A percentile compares a stretch with the other conserved stretches of the same genome.
phyloP scores from a whole-genome alignment of 1,139 yeast species.

The Magnusiomyces suaveolens region DNA sequence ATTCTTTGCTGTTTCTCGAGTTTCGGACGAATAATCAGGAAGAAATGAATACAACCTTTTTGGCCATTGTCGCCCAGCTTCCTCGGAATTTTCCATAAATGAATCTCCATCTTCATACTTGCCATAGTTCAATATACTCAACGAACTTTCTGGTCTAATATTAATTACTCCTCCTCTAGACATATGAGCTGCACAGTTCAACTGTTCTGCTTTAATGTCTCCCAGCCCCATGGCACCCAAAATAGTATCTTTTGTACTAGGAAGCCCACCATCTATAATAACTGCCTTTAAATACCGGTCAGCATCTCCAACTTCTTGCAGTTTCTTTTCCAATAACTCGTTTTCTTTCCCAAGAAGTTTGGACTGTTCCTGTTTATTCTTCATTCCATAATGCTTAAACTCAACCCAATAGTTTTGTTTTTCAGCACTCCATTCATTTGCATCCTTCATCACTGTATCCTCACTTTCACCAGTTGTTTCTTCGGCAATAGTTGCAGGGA shows the following conservation, averaged over 20 bases:
- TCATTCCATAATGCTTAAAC: slow-evolving; percentile 1
- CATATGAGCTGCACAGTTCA: too few relatives aligned
- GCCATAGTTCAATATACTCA: too few relatives aligned
- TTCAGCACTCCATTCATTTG: too few relatives aligned
- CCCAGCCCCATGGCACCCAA: not conserved
- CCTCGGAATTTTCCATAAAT: not conserved
- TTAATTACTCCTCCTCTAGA: too few relatives aligned
- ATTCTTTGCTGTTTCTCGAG: not conserved
- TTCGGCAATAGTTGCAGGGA: slow-evolving; percentile 9
- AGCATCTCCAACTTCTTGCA: slow-evolving; percentile 4
- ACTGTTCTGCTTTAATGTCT: not conserved
- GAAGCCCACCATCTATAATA: not conserved
- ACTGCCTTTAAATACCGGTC: not conserved
- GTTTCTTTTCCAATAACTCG: slow-evolving; percentile 1
- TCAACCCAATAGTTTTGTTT: slow-evolving; percentile 3
- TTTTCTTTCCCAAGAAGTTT: slow-evolving; percentile 8
- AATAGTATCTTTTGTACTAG: not conserved
- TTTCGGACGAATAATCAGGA: not conserved
- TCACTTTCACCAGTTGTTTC: not conserved
- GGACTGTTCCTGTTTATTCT: not conserved
- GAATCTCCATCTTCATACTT: not conserved
- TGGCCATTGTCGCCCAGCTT: not conserved
- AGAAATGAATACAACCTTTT: not conserved
- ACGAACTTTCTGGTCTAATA: too few relatives aligned
- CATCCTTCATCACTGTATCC: not conserved